Conservation (phyloP, 1,139 yeast species). For the Protomyces gravidus region DNA sequence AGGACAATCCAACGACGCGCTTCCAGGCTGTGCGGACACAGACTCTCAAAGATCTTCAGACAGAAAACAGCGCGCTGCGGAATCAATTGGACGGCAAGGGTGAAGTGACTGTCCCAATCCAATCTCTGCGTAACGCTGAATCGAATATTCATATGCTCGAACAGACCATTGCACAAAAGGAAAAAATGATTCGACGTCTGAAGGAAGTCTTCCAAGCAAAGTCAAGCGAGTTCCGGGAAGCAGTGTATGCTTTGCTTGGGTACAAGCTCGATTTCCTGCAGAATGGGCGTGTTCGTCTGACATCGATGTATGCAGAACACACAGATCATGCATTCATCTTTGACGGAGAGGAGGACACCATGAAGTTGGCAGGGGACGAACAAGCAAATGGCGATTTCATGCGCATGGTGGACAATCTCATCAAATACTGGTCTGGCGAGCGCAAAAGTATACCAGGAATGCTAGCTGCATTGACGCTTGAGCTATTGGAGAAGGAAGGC, state of each 20-base stretch:
- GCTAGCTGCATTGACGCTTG: conserved; percentile 68
- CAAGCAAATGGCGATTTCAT: conserved; percentile 40
- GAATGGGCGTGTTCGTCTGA: conserved; percentile 62
- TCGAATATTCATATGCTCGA: conserved; percentile 53
- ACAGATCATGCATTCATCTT: conserved; percentile 43
- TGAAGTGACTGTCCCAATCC: conserved; percentile 49
- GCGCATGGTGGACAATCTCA: conserved; percentile 53
- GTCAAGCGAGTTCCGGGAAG: conserved; percentile 67
- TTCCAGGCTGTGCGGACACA: conserved; percentile 62
- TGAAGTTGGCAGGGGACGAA: conserved; percentile 36
- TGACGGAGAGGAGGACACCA: conserved; percentile 40
- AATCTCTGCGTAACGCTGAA: conserved; percentile 62
- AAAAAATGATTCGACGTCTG: conserved; percentile 58
- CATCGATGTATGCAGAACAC: conserved; percentile 50
- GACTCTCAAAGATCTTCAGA: conserved; percentile 50
- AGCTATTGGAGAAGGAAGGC: conserved; percentile 54
- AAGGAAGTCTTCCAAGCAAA: conserved; percentile 55
- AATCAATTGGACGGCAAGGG: conserved; percentile 35
- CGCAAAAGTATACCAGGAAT: conserved; percentile 73
- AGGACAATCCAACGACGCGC: conserved; percentile 61
- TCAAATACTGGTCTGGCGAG: conserved; percentile 64
- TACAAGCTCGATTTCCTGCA: conserved; percentile 68
- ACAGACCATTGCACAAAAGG: conserved; percentile 49
- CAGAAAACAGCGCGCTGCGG: conserved; percentile 60
- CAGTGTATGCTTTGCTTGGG: conserved; percentile 67